These are phyloP conservation scores for Massariosphaeria phaeospora DNA, from an alignment of 495 filamentous ascomycete genomes.

Conservation along the genomic window DNA sequence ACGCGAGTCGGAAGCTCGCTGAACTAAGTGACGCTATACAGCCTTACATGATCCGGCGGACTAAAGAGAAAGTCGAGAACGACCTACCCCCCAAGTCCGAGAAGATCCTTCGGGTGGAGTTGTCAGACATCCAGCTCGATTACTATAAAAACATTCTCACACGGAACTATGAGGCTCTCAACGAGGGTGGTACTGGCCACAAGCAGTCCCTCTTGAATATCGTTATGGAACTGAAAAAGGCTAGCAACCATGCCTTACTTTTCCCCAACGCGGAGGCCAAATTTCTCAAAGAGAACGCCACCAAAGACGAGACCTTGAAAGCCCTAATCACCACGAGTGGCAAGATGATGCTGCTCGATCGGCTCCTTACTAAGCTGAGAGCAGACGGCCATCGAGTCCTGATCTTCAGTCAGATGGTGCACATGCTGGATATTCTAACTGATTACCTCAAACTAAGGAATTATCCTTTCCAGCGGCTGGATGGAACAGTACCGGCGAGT, in stretches of 20 bases:
- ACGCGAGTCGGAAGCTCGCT: slow-evolving; percentile 62
- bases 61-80: slow-evolving; percentile 93
- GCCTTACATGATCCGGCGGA: slow-evolving; percentile 91
- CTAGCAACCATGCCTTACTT: slow-evolving; percentile 97
- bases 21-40: slow-evolving; percentile 71
- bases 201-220: slow-evolving; percentile 97
- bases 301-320: slow-evolving; percentile 82
- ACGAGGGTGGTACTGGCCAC: slow-evolving; percentile 77
- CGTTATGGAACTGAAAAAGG: slow-evolving; percentile 99
- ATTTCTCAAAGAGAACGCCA: slow-evolving; percentile 66
- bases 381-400: slow-evolving; percentile 89
- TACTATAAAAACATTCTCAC: slow-evolving; percentile 99
- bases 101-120: slow-evolving; percentile 95
- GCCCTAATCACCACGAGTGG: slow-evolving; percentile 91
- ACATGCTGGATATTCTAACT: slow-evolving; percentile 91
- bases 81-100: slow-evolving; percentile 95
- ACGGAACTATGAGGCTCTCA: slow-evolving; percentile 90
- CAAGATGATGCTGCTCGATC: slow-evolving; percentile 98
- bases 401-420: slow-evolving; percentile 99
- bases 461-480: slow-evolving; percentile 86
- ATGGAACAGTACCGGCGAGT: slow-evolving; percentile 85
- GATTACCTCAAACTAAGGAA: slow-evolving; percentile 88
- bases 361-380: slow-evolving; percentile 83
- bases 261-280: slow-evolving; percentile 88
- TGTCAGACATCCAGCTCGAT: slow-evolving; percentile 91